Base-by-base conservation (phyloP, 2,329 filamentous ascomycete genomes). In the Aaosphaeria pasadenensis region DNA sequence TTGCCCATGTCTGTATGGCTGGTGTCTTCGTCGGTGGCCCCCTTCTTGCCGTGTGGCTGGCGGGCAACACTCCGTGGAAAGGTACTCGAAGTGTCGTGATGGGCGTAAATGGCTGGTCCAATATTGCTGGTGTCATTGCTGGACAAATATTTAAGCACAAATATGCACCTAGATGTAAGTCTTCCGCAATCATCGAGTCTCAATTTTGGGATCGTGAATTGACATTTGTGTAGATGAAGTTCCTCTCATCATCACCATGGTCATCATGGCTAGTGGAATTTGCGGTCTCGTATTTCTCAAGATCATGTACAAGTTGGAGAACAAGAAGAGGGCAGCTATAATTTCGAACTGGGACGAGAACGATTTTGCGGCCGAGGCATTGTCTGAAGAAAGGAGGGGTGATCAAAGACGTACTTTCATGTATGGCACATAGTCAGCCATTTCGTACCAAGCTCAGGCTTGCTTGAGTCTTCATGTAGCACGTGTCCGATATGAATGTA, bases 351-450 rank as follows among this genome's bases (percentile, higher is more conserved):
- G 45, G 50, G 58, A 30, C 0, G 41, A 42, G 4, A 50, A 56
- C 17, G 48, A 59, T 28, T 44, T 60, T 36, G 51, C 57, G 42
- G 56, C 40, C 13, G 58, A 63, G 46, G 55, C 56, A 9, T n/a
- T 44, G 39, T 49, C 54, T 43, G 33, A 32, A 32, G 47, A 50
- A 4, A 44, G 57, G 40, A 61, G 59, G 45, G 54, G 55, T 33
- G 58, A 63, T 48, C 49, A 50, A 30, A 62, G 62, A 48, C 57
- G 54, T 54, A 60, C 57, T 11, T 63, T 63, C 45, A 43, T 58
- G 5, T 63, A 63, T 43, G 58, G 60, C 29, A 44, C 24, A 11
- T 44, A 44, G 17, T 30, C 17, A 24, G 17, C 17, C 17, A 24
- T 24, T 24, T 24, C 17, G 17, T 24, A 24, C 17, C 17, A 24